Conservation (phyloP, 345 rosid genomes). For the Rhodamnia argentea region DNA sequence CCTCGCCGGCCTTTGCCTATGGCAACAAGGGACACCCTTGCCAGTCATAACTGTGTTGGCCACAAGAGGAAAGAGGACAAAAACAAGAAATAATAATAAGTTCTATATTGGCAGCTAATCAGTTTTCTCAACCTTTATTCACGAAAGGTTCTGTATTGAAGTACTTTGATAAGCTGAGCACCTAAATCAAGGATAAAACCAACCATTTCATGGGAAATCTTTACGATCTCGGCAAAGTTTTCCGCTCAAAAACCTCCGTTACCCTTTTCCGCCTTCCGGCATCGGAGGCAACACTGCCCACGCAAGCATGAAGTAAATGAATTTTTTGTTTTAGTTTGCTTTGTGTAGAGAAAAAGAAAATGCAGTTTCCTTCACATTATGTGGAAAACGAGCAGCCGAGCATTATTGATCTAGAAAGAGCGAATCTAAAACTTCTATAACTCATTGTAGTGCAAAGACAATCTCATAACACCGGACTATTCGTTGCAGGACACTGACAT, state of each 20-base stretch:
- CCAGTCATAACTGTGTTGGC: accelerated
- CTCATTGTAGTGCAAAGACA: not conserved
- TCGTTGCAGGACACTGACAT: constrained; percentile 24
- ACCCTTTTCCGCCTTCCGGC: not conserved
- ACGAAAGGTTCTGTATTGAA: not conserved
- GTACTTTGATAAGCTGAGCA: not conserved
- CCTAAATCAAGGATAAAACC: not conserved
- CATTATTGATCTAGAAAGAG: not conserved
- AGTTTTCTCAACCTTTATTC: not conserved
- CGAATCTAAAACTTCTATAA: not conserved
- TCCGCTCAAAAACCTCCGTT: not conserved
- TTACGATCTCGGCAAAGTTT: not conserved
- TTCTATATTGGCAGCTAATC: not conserved
- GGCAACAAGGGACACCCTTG: too few relatives aligned
- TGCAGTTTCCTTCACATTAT: not conserved
- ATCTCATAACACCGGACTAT: not conserved
- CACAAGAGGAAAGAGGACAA: too few relatives aligned
- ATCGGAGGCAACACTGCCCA: not conserved
- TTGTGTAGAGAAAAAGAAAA: not conserved
- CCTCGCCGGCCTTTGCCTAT: too few relatives aligned
- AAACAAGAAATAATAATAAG: not conserved
- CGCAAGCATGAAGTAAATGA: not conserved
- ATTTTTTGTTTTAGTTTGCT: not conserved
- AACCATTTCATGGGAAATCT: not conserved
- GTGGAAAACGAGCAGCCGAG: not conserved